Conservation (phyloP, 768 basidiomycete species). For the Saitozyma podzolica region DNA sequence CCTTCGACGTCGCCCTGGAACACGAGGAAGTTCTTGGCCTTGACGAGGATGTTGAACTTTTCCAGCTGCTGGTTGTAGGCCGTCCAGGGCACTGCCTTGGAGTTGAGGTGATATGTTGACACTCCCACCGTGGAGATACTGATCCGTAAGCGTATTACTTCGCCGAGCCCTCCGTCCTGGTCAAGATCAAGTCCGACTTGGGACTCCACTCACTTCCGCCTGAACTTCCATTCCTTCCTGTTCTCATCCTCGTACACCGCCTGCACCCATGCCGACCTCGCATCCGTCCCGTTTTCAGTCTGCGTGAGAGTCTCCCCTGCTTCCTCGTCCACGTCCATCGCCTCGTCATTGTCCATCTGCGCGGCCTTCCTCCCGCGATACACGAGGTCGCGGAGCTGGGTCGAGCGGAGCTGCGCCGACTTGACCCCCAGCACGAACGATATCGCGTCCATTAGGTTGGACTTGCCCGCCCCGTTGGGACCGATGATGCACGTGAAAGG, state of each 20-base stretch:
- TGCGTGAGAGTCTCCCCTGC: conserved; percentile 51
- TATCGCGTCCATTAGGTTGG: conserved; percentile 99
- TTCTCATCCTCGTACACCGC: conserved; percentile 79
- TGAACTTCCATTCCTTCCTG: conserved; percentile 83
- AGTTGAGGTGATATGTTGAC: conserved; percentile 88
- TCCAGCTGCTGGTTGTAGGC: conserved; percentile 85
- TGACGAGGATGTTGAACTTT: conserved; percentile 91
- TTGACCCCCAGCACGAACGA: conserved; percentile 98
- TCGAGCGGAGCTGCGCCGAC: conserved; percentile 86
- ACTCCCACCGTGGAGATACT: conserved; percentile 85
- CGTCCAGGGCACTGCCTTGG: conserved; percentile 75
- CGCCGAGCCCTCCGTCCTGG: neutral
- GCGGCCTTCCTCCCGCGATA: conserved; percentile 72
- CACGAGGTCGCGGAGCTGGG: conserved; percentile 90
- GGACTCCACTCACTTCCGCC: conserved; percentile 72
- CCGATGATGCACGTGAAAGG: conserved; percentile 94
- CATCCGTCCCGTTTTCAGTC: conserved; percentile 65
- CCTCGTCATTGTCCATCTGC: conserved; percentile 30
- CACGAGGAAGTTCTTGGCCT: conserved; percentile 98
- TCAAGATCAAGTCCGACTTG: neutral
- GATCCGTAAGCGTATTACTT: conserved; percentile 9
- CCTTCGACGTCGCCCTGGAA: conserved; percentile 99
- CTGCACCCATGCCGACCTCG: conserved; percentile 92
- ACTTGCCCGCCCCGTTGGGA: conserved; percentile 98
- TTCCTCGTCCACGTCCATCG: conserved; percentile 46